Base-by-base conservation (phyloP, 345 rosid genomes). In the Geranium rotundifolium region DNA sequence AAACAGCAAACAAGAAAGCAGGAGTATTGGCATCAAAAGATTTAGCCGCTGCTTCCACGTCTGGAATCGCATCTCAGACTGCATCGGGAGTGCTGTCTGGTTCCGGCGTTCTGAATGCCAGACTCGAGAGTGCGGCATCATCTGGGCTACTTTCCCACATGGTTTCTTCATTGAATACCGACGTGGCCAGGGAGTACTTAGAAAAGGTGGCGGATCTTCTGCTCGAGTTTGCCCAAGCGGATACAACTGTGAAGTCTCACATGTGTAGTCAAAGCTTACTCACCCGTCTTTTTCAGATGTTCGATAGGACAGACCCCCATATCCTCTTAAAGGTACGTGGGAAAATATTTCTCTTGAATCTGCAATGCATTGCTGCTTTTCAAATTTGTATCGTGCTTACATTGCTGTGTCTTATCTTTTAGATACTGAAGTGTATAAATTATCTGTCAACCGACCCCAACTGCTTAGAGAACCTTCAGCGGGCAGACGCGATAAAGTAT, bases 161-260 rank as follows among this genome's bases (percentile, higher is more conserved):
- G 96, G 89, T 88, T 66, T 90, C 93, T 17, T 81, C 97, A 12
- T 73, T 84, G 73, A 90, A 87, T 78, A 91, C 90, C 54, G 99
- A 93, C 77, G 86, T 85, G 54, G 97, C 99, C 19, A 78, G 85
- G 83, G 96, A 90, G 61, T 93, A 93, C 80, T 81, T 93, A 69
- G 96, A 90, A 81, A 93, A 90, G 80, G 96, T 90, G 54, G 96
- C 99, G 37, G 95, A 93, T 74, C 91, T 93, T 74, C 84, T 93
- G 60, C 95, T 90, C 68, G 99, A 90, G 83, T 93, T 93, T 86
- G 83, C 99, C 55, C 89, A 84, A 73, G 99, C 99, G 5, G 99
- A 90, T 75, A 86, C 99, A 19, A 76, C 84, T 37, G 99, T 93
- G 16, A 93, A 93, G 70, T 85, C 95, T 62, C 80, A 76, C 68